phyloP scores from a whole-genome alignment of 2,329 filamentous ascomycete genomes.

The Aspergillus proliferans region DNA sequence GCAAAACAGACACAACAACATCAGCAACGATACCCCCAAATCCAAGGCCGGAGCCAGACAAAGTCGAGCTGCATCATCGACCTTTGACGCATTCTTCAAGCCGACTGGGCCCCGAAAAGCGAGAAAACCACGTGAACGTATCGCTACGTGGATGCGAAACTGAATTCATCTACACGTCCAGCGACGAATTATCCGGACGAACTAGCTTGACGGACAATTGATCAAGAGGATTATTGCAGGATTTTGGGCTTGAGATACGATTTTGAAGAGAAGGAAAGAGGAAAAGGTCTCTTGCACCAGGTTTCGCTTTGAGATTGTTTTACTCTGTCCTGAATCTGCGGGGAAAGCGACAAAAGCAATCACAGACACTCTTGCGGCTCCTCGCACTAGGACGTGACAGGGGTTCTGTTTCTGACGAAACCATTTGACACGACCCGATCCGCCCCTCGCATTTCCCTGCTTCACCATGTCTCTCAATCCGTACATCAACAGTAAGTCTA shows the following conservation, averaged over 20 bases:
- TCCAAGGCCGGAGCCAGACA: background rate
- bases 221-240: background rate
- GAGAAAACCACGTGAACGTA: background rate
- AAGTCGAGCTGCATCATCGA: background rate
- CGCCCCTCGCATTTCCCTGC: background rate
- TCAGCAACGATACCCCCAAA: background rate
- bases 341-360: background rate
- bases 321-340: background rate
- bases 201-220: background rate
- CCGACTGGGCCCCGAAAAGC: background rate
- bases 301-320: background rate
- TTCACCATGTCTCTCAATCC: slow-evolving; percentile 47
- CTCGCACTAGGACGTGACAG: background rate
- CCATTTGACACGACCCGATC: background rate
- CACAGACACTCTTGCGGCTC: too few relatives aligned
- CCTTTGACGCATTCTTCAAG: too few relatives aligned
- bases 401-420: background rate
- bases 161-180: background rate
- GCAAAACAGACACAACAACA: slow-evolving; percentile 1
- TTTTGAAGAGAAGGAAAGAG: background rate
- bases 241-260: background rate
- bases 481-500: slow-evolving; percentile 48
- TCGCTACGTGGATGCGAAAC: background rate
- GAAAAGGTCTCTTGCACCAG: background rate
- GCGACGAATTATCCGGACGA: background rate